Evolutionary conservation across 129 eudicot genomes (phyloP).

Genomic region (Helianthus annuus): DNA sequence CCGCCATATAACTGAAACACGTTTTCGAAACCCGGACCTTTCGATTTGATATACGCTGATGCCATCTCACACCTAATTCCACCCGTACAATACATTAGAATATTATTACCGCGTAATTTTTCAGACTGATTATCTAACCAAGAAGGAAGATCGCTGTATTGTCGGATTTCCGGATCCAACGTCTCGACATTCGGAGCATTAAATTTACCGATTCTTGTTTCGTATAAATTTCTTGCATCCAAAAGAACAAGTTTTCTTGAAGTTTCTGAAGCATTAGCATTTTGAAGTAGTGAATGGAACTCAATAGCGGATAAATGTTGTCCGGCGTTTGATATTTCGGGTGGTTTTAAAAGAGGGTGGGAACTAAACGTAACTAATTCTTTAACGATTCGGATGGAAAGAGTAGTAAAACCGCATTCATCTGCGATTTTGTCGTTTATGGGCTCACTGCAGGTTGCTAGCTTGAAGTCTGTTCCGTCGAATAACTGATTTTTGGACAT

Average conservation of each 20-base stretch:
- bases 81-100: constrained; percentile 96
- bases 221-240: constrained; percentile 93
- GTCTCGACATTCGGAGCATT: constrained; percentile 66
- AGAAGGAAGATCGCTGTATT: constrained; percentile 85
- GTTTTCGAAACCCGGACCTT: constrained; percentile 95
- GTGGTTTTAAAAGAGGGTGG: constrained; percentile 65
- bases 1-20: constrained; percentile 96
- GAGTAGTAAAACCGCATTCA: constrained; percentile 89
- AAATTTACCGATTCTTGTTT: constrained; percentile 92
- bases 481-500: constrained; percentile 50
- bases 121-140: constrained; percentile 83
- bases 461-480: constrained; percentile 89
- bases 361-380: constrained; percentile 82
- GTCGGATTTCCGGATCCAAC: constrained; percentile 88
- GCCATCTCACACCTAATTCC: constrained; percentile 99
- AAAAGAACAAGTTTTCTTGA: constrained; percentile 56
- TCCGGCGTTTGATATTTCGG: constrained; percentile 80
- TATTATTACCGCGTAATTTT: constrained; percentile 60
- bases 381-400: constrained; percentile 86
- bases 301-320: constrained; percentile 79
- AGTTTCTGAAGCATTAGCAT: constrained; percentile 33
- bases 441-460: constrained; percentile 71
- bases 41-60: constrained; percentile 87
- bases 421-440: constrained; percentile 60
- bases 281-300: constrained; percentile 73